phyloP scores from a whole-genome alignment of 495 filamentous ascomycete genomes.

The Echria macrotheca region DNA sequence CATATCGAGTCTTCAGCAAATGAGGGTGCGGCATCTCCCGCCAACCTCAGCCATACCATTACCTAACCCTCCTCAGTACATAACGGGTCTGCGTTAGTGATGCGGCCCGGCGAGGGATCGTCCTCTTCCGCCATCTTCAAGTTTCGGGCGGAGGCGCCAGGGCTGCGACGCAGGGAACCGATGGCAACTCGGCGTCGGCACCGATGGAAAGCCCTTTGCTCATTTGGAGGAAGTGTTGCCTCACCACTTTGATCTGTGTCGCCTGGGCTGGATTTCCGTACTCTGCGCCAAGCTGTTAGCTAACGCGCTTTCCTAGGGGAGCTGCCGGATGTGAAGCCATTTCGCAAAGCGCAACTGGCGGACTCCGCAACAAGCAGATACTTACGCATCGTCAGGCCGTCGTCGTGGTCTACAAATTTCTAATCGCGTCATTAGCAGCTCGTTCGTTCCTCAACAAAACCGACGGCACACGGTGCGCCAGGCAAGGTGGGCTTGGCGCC shows the following conservation, averaged over 20 bases:
- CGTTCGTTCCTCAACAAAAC: not conserved
- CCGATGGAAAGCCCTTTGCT: constrained; percentile 13
- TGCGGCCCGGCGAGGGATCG: not conserved
- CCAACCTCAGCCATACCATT: not conserved
- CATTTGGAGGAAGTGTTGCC: constrained; percentile 25
- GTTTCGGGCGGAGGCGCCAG: not conserved
- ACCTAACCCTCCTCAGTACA: too few species aligned
- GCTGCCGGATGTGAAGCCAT: too few species aligned
- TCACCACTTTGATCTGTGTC: constrained; percentile 26
- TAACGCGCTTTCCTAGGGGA: too few species aligned
- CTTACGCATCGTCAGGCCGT: constrained; percentile 39
- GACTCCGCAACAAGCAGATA: not conserved
- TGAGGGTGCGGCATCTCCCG: not conserved
- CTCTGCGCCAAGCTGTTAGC: constrained; percentile 12
- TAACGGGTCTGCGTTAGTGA: too few species aligned
- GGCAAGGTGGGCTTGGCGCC: not conserved
- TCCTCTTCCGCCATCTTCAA: too few species aligned
- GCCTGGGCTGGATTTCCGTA: constrained; percentile 44
- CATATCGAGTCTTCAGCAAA: not conserved
- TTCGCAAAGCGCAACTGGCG: not conserved
- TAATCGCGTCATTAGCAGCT: too few species aligned
- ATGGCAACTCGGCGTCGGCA: constrained; percentile 12
- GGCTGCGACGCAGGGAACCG: constrained; percentile 13
- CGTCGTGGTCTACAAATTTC: constrained; percentile 36
- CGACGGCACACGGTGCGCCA: not conserved